phyloP scores from a whole-genome alignment of 768 basidiomycete genomes.

The Macrolepiota fuliginosa region DNA sequence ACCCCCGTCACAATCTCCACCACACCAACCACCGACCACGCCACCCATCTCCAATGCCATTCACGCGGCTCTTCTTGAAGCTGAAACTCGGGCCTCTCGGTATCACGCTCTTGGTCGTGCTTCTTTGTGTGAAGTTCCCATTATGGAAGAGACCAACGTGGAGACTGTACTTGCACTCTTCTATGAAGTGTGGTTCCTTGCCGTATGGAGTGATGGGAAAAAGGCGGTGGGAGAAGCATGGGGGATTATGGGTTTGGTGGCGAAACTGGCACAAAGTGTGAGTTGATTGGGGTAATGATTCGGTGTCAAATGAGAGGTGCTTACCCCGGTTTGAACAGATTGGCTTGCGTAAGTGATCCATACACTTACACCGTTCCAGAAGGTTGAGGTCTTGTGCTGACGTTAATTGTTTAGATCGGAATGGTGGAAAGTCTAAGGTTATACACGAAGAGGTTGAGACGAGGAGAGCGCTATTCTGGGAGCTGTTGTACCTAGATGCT shows the following conservation, averaged over 20 bases:
- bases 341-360: conserved; percentile 49
- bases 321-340: conserved; percentile 32
- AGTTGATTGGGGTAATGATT: conserved; percentile 22
- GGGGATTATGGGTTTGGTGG: conserved; percentile 54
- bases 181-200: conserved; percentile 64
- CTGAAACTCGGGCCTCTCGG: conserved; percentile 35
- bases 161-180: conserved; percentile 60
- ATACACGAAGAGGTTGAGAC: conserved; percentile 71
- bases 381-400: background rate
- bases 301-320: no score
- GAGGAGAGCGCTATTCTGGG: conserved; percentile 68
- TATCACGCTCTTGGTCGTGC: conserved; percentile 62
- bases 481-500: conserved; percentile 62
- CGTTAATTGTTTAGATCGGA: conserved; percentile 46
- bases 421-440: conserved; percentile 60
- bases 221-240: conserved; percentile 59
- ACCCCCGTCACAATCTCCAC: background rate
- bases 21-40: background rate
- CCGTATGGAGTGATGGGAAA: conserved; percentile 69
- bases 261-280: conserved; percentile 63
- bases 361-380: background rate
- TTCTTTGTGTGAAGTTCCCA: conserved; percentile 55
- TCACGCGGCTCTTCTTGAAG: conserved; percentile 43
- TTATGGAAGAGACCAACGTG: conserved; percentile 68
- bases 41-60: background rate